Evolutionary conservation across 2,329 filamentous ascomycete genomes (phyloP).

Genomic region (Fusarium beomiforme): DNA sequence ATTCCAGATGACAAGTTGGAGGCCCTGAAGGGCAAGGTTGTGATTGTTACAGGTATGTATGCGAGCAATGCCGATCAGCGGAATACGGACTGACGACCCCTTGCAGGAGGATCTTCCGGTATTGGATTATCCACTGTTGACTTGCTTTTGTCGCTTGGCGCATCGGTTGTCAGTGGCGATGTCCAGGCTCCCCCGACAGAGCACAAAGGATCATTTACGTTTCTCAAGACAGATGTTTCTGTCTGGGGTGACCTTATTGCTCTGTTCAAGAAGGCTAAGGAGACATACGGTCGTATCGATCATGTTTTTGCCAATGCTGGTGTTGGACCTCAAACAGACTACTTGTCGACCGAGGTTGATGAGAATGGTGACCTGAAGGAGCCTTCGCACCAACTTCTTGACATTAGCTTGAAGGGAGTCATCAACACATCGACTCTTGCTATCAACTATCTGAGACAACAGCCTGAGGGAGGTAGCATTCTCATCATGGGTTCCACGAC

Average conservation of each 20-base stretch:
- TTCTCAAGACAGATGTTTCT: constrained; percentile 58
- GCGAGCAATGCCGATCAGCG: not conserved
- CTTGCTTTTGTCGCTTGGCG: constrained; percentile 62
- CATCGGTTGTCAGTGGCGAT: constrained; percentile 65
- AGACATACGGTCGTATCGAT: constrained; percentile 78
- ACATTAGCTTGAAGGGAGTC: constrained; percentile 61
- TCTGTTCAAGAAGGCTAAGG: constrained; percentile 62
- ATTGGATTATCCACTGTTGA: constrained; percentile 67
- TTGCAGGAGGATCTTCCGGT: constrained; percentile 64
- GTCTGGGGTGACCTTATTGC: constrained; percentile 60
- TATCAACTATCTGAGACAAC: constrained; percentile 60
- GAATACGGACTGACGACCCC: not conserved
- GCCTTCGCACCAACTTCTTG: constrained; percentile 54
- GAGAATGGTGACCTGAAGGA: constrained; percentile 59
- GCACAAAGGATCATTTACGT: constrained; percentile 43
- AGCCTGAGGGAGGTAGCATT: constrained; percentile 59
- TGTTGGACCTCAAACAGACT: constrained; percentile 57
- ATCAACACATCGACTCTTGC: constrained; percentile 61
- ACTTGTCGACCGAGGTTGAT: constrained; percentile 58
- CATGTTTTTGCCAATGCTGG: constrained; percentile 78
- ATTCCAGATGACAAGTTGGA: constrained; percentile 57
- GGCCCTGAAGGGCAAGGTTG: constrained; percentile 58
- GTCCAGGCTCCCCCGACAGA: constrained; percentile 53
- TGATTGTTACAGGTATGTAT: constrained; percentile 58
- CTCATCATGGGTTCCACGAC: constrained; percentile 64